Conservation (phyloP, 2,329 filamentous ascomycete species). For the Ophiostoma ulmi region DNA sequence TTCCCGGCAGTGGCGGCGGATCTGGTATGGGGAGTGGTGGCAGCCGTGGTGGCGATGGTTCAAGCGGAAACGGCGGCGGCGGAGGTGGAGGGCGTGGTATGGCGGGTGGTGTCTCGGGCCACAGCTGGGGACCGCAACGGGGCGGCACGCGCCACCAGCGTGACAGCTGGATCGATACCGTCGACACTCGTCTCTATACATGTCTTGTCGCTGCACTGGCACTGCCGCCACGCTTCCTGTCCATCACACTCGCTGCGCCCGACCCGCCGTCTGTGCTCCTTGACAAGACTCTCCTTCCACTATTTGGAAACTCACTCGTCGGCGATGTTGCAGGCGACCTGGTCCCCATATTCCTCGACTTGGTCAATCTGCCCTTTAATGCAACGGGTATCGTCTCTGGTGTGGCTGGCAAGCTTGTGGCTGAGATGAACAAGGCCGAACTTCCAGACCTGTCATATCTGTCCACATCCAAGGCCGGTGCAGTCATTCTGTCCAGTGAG, state of each 20-base stretch:
- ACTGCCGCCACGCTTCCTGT: constrained; percentile 63
- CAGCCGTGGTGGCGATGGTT: constrained; percentile 29
- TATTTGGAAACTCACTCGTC: constrained; percentile 69
- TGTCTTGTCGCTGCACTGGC: constrained; percentile 56
- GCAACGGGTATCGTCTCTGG: constrained; percentile 94
- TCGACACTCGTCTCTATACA: constrained; percentile 60
- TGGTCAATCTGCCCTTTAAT: constrained; percentile 74
- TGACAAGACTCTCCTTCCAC: constrained; percentile 59
- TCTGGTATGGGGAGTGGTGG: constrained; percentile 6
- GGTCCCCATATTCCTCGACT: constrained; percentile 82
- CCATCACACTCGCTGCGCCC: constrained; percentile 64
- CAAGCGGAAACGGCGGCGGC: constrained; percentile 35
- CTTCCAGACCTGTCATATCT: constrained; percentile 81
- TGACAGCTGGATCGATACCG: constrained; percentile 49
- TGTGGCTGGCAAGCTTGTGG: constrained; percentile 75
- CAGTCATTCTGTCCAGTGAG: constrained; percentile 75
- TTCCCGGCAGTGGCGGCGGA: not conserved
- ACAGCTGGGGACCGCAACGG: constrained; percentile 20
- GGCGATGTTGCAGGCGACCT: constrained; percentile 67
- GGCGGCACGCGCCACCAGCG: constrained; percentile 23
- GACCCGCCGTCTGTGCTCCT: constrained; percentile 70
- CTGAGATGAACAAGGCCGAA: constrained; percentile 56
- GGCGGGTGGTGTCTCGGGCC: constrained; percentile 15
- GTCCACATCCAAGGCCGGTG: constrained; percentile 80
- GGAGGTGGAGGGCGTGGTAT: constrained; percentile 36